These are phyloP conservation scores for Wickerhamomyces mucosus DNA, from an alignment of 805 yeast genomes.

Conservation along the genomic window DNA sequence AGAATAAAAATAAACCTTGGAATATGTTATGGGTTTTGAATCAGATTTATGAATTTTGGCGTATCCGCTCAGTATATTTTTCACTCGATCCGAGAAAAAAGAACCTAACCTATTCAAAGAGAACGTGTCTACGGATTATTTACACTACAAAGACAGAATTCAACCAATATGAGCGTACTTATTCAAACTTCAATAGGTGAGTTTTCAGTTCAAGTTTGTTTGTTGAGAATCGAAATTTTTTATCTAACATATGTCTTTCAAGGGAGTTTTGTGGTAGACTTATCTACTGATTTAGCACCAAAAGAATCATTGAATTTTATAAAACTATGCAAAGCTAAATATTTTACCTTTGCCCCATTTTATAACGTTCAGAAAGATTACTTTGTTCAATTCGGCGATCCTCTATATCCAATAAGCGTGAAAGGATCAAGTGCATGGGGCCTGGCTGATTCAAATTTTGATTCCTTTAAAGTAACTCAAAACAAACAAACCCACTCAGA, in stretches of 20 bases:
- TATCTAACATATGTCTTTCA: constrained; percentile 22
- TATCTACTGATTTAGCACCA: constrained; percentile 27
- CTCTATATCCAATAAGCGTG: constrained; percentile 29
- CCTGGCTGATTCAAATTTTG: constrained; percentile 12
- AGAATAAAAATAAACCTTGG: too few species aligned
- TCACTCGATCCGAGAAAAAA: too few species aligned
- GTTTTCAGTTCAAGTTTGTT: too few species aligned
- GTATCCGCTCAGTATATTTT: too few species aligned
- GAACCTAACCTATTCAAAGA: too few species aligned
- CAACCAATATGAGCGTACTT: constrained; percentile 27
- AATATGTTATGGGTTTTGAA: too few species aligned
- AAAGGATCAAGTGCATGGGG: constrained; percentile 27
- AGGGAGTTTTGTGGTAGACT: constrained; percentile 45
- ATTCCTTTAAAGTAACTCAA: constrained; percentile 12
- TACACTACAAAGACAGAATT: too few species aligned
- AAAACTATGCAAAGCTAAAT: constrained; percentile 42
- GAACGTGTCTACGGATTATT: too few species aligned
- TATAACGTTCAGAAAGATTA: constrained; percentile 31
- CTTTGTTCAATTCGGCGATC: constrained; percentile 38
- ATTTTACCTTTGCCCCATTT: constrained; percentile 44
- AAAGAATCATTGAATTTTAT: constrained; percentile 37
- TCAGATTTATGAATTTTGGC: too few species aligned
- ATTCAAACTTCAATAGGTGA: constrained; percentile 30
- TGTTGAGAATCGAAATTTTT: too few species aligned
- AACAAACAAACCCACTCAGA: constrained; percentile 18